phyloP scores from a whole-genome alignment of 2,329 filamentous ascomycete species.

The Helminthosporium solani region DNA sequence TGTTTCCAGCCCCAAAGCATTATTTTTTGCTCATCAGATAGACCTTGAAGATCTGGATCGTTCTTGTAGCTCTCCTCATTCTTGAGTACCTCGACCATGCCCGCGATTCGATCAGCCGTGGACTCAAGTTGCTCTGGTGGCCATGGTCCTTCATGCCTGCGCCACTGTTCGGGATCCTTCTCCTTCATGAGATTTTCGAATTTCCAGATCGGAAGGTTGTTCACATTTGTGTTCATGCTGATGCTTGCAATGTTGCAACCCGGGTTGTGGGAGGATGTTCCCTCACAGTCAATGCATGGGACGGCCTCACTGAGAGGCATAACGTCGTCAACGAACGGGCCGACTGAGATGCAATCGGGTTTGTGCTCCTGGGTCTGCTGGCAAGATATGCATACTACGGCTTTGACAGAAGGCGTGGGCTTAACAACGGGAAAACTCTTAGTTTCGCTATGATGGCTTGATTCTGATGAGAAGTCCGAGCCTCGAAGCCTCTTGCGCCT shows the following conservation, averaged over 20 bases:
- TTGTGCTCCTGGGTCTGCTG: neutral
- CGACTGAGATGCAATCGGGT: neutral
- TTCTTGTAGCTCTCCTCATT: slow-evolving; percentile 19
- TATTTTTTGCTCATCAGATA: slow-evolving; percentile 18
- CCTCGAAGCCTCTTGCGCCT: no score
- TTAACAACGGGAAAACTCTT: no score
- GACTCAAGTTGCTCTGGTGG: slow-evolving; percentile 11
- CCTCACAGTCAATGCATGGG: slow-evolving; percentile 31
- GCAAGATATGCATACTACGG: neutral
- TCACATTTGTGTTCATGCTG: slow-evolving; percentile 11
- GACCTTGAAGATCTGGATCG: slow-evolving; percentile 13
- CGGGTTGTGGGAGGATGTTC: slow-evolving; percentile 8
- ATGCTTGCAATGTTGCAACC: slow-evolving; percentile 26
- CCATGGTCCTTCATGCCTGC: slow-evolving; percentile 13
- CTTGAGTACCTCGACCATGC: slow-evolving; percentile 20
- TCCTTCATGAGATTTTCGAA: slow-evolving; percentile 16
- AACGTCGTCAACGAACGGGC: neutral
- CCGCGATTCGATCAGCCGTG: slow-evolving; percentile 2
- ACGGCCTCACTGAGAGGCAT: slow-evolving; percentile 8
- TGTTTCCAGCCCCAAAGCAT: slow-evolving; percentile 22
- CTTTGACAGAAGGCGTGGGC: no score
- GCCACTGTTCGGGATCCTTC: slow-evolving; percentile 31
- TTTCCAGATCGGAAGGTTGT: slow-evolving; percentile 11
- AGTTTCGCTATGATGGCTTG: no score
- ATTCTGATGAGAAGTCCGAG: no score